Evolutionary conservation across 768 basidiomycete genomes (phyloP).

Genomic region (Leccinum subtestaceum): DNA sequence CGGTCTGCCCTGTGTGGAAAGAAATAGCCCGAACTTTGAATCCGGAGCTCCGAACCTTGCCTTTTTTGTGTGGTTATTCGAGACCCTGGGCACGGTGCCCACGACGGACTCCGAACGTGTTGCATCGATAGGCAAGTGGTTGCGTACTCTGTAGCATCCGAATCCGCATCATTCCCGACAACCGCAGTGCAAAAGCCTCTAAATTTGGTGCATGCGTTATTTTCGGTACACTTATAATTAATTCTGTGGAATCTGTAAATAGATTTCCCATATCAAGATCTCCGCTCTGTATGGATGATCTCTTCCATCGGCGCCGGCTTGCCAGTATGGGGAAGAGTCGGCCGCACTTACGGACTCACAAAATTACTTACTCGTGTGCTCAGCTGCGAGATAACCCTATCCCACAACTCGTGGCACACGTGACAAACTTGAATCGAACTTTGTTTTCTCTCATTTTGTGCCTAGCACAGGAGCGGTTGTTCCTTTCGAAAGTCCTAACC

Average conservation of each 20-base stretch:
- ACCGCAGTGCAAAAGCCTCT: background rate
- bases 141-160: background rate
- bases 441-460: background rate
- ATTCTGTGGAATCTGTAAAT: background rate
- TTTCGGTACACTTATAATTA: background rate
- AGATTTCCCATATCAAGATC: background rate
- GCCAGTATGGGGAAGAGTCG: too few relatives aligned
- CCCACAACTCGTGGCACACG: background rate
- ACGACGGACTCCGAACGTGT: background rate
- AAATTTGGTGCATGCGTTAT: background rate
- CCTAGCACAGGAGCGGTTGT: background rate
- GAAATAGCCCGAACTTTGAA: background rate
- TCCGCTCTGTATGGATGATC: too few relatives aligned
- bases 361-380: background rate
- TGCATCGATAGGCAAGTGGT: background rate
- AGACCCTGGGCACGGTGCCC: background rate
- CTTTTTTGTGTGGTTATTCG: background rate
- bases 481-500: background rate
- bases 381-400: background rate
- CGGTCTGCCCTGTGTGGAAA: background rate
- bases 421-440: background rate
- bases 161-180: background rate
- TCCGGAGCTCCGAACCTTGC: background rate
- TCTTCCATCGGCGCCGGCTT: too few relatives aligned
- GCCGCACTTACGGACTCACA: background rate